phyloP scores from a whole-genome alignment of 2,329 filamentous ascomycete genomes.

The Peltaster fructicola region DNA sequence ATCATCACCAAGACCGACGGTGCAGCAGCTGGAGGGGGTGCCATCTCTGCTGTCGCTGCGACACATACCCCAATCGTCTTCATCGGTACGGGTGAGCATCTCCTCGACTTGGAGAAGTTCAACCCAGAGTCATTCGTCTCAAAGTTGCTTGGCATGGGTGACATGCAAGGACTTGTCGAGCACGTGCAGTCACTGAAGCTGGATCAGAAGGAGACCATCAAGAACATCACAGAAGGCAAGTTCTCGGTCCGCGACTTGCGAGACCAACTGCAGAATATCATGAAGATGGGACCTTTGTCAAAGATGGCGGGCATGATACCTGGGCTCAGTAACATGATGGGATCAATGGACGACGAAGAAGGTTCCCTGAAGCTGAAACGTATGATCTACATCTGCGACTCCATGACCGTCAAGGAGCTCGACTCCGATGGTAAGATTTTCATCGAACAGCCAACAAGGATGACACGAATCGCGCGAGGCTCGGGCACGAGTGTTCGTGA shows the following conservation, averaged over 20 bases:
- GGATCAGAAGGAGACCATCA: slow-evolving; percentile 97
- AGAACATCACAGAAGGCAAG: slow-evolving; percentile 92
- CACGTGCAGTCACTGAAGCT: slow-evolving; percentile 91
- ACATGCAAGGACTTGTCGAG: slow-evolving; percentile 86
- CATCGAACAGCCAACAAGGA: slow-evolving; percentile 75
- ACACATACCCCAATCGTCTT: slow-evolving; percentile 96
- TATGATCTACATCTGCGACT: slow-evolving; percentile 98
- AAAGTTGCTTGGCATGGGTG: slow-evolving; percentile 91
- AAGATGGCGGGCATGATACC: slow-evolving; percentile 99
- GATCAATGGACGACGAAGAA: slow-evolving; percentile 92
- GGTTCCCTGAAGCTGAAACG: slow-evolving; percentile 83
- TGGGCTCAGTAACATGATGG: slow-evolving; percentile 82
- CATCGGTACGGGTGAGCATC: slow-evolving; percentile 92
- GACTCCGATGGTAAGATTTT: slow-evolving; percentile 92
- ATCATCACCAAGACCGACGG: slow-evolving; percentile 99
- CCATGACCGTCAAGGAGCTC: slow-evolving; percentile 90
- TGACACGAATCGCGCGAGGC: slow-evolving; percentile 79
- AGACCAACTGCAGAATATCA: slow-evolving; percentile 92
- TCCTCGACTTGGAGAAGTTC: slow-evolving; percentile 87
- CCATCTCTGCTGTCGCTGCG: slow-evolving; percentile 90
- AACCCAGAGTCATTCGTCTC: slow-evolving; percentile 83
- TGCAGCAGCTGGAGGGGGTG: slow-evolving; percentile 85
- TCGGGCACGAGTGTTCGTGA: slow-evolving; percentile 82
- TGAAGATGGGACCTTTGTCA: slow-evolving; percentile 97
- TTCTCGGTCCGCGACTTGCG: slow-evolving; percentile 89